Percentiles rank a stretch among this genome's conserved stretches.
phyloP scores from a whole-genome alignment of 306 rosid species.

The Begonia masoniana region DNA sequence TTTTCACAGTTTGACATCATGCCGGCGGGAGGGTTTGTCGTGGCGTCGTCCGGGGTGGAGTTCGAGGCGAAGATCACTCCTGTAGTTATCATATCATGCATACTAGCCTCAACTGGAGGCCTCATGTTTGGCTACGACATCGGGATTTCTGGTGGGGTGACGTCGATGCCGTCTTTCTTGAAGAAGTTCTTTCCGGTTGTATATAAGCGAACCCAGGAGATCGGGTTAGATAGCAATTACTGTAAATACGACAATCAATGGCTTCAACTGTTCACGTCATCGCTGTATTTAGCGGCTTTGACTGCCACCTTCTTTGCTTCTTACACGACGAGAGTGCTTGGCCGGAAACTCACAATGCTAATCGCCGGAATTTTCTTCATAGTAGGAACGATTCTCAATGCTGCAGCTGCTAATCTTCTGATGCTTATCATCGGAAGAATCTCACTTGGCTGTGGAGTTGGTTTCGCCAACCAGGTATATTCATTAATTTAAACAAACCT shows the following conservation, averaged over 20 bases:
- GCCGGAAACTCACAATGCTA: slow-evolving; percentile 55
- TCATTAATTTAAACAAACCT: neutral
- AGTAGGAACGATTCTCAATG: slow-evolving; percentile 36
- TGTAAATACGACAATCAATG: slow-evolving; percentile 19
- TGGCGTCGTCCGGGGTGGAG: too few relatives aligned
- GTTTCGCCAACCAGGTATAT: slow-evolving; percentile 78
- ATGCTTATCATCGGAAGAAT: slow-evolving; percentile 56
- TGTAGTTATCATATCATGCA: too few relatives aligned
- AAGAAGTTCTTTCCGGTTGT: slow-evolving; percentile 15
- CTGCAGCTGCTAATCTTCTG: slow-evolving; percentile 19
- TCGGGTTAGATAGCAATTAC: slow-evolving; percentile 13
- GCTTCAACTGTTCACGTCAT: slow-evolving; percentile 21
- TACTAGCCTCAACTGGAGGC: too few relatives aligned
- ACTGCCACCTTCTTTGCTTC: slow-evolving; percentile 17
- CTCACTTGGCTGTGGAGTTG: slow-evolving; percentile 68
- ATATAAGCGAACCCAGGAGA: slow-evolving; percentile 6
- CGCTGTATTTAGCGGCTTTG: slow-evolving; percentile 20
- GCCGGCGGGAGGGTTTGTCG: too few relatives aligned
- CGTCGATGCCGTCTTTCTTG: slow-evolving; percentile 20
- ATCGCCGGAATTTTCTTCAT: slow-evolving; percentile 56
- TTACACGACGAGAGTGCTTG: slow-evolving; percentile 19
- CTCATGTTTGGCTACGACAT: too few relatives aligned
- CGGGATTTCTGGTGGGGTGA: slow-evolving; percentile 14
- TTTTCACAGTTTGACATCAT: too few relatives aligned
- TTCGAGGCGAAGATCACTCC: too few relatives aligned